Evolutionary conservation across 2,329 filamentous ascomycete genomes (phyloP).

Genomic region (Fusarium floridanum): DNA sequence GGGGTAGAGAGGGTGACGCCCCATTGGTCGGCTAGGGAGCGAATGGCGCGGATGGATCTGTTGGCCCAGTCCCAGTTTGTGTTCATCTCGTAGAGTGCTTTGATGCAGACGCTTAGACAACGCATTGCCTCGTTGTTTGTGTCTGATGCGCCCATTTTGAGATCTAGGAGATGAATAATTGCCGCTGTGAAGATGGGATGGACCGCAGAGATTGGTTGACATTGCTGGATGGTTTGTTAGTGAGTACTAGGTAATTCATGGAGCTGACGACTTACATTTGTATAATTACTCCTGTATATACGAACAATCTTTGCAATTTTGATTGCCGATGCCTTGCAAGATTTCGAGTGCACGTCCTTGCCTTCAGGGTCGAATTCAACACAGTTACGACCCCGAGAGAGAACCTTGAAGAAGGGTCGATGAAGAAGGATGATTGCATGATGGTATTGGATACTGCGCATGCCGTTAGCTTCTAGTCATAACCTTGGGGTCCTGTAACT

Average conservation of each 20-base stretch:
- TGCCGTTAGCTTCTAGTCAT: neutral
- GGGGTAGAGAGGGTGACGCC: conserved; percentile 26
- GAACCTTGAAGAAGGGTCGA: neutral
- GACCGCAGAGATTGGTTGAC: conserved; percentile 29
- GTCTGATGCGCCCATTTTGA: conserved; percentile 1
- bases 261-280: neutral
- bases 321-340: conserved; percentile 22
- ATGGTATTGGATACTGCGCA: neutral
- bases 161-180: conserved; percentile 32
- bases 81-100: conserved; percentile 33
- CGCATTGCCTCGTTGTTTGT: conserved; percentile 22
- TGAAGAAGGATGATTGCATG: neutral
- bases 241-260: rapidly evolving
- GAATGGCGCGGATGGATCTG: conserved; percentile 28
- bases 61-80: conserved; percentile 38
- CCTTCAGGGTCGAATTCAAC: conserved; percentile 31
- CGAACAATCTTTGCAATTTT: conserved; percentile 29
- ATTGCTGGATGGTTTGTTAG: conserved; percentile 3
- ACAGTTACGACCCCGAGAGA: neutral
- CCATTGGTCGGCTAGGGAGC: conserved; percentile 29
- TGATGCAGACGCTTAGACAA: conserved; percentile 28
- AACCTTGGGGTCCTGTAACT: neutral
- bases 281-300: conserved; percentile 35
- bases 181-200: conserved; percentile 34
- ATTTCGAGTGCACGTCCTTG: conserved; percentile 30